A percentile compares a stretch with the other conserved stretches of the same genome.
These are phyloP conservation scores for Trichoderma koningii DNA, from an alignment of 2,329 filamentous ascomycete species.

Conservation along the genomic window DNA sequence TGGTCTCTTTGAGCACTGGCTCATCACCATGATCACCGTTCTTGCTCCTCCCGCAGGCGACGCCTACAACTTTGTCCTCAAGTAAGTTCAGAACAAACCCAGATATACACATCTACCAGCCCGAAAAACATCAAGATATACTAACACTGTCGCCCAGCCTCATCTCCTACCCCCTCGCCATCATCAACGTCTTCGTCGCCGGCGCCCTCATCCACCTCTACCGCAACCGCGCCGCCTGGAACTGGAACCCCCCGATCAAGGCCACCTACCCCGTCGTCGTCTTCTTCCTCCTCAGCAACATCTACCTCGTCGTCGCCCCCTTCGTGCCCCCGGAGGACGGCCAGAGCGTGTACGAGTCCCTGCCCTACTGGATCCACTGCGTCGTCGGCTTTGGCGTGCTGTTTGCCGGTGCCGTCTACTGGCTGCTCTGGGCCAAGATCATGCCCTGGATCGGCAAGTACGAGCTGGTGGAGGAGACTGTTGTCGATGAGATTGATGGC, in stretches of 20 bases:
- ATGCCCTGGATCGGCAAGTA: slow-evolving; percentile 56
- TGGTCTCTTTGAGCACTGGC: slow-evolving; percentile 64
- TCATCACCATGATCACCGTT: slow-evolving; percentile 65
- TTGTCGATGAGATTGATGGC: slow-evolving; percentile 60
- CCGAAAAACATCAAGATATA: neutral
- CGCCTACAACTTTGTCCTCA: slow-evolving; percentile 64
- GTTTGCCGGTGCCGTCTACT: slow-evolving; percentile 56
- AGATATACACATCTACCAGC: too few relatives aligned
- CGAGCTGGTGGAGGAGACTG: slow-evolving; percentile 56
- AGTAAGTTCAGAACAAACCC: slow-evolving; percentile 43
- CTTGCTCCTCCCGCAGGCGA: slow-evolving; percentile 67
- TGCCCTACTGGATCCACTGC: slow-evolving; percentile 62
- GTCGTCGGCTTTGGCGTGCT: slow-evolving; percentile 59
- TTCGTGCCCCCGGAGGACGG: slow-evolving; percentile 56
- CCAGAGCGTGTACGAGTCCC: slow-evolving; percentile 54
- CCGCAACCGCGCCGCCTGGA: slow-evolving; percentile 48
- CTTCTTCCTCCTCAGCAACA: slow-evolving; percentile 63
- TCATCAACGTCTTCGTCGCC: slow-evolving; percentile 58
- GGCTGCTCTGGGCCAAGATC: slow-evolving; percentile 57
- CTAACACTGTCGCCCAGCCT: slow-evolving; percentile 44
- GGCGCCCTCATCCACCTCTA: slow-evolving; percentile 57
- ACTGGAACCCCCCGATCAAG: slow-evolving; percentile 58
- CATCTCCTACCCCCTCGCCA: slow-evolving; percentile 64
- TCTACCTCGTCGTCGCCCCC: slow-evolving; percentile 62
- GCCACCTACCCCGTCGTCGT: slow-evolving; percentile 56